Percentiles rank a stretch among this genome's conserved stretches.
phyloP scores from a whole-genome alignment of 2,329 filamentous ascomycete genomes.

The Fusarium domesticum region DNA sequence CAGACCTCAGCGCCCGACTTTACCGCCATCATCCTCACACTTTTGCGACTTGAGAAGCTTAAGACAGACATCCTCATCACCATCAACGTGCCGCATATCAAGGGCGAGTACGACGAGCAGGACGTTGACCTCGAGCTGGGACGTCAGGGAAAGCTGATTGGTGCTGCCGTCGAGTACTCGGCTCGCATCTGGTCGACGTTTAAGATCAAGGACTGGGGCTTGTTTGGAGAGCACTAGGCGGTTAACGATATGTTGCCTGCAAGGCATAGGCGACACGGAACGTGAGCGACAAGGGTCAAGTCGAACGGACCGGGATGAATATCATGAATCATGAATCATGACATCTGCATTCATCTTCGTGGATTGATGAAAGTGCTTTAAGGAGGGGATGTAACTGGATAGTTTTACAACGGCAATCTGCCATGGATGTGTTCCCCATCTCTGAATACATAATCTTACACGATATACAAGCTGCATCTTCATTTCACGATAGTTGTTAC shows the following conservation, averaged over 20 bases:
- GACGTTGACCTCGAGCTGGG: constrained; percentile 67
- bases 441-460: too few relatives aligned
- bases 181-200: constrained; percentile 69
- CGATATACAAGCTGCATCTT: too few relatives aligned
- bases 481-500: too few relatives aligned
- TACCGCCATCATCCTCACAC: constrained; percentile 72
- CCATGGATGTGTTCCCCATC: too few relatives aligned
- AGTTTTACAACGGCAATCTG: too few relatives aligned
- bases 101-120: constrained; percentile 68
- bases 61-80: constrained; percentile 80
- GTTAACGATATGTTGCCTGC: not conserved
- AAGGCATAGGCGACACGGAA: not conserved
- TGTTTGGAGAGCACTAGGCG: constrained; percentile 53
- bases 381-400: not conserved
- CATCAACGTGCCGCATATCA: constrained; percentile 83
- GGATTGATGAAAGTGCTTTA: not conserved
- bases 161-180: constrained; percentile 65
- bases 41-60: constrained; percentile 72
- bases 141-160: constrained; percentile 65
- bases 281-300: not conserved
- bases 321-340: constrained; percentile 19
- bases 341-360: constrained; percentile 7
- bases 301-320: constrained; percentile 15
- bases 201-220: constrained; percentile 73
- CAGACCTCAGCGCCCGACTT: constrained; percentile 52